Conservation (phyloP, 177 flowering plant genomes). For the Vitis hybrid region DNA sequence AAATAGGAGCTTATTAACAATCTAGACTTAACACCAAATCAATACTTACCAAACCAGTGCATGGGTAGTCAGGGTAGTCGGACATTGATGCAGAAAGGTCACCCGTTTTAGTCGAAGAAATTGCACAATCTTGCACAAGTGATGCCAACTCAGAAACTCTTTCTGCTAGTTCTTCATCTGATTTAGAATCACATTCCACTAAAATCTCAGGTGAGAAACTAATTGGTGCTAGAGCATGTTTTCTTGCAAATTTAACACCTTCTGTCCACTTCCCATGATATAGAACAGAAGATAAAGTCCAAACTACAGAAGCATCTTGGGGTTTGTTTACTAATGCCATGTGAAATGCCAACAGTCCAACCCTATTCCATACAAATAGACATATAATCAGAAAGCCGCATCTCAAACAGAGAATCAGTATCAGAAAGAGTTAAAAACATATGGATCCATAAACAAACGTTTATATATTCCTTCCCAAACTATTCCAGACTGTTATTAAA, state of each 20-base stretch:
- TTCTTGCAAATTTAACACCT: constrained; percentile 63
- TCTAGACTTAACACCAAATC: too few species aligned
- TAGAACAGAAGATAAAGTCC: constrained; percentile 65
- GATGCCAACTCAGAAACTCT: constrained; percentile 49
- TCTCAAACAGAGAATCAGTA: background rate
- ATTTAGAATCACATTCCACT: constrained; percentile 24
- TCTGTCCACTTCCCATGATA: constrained; percentile 65
- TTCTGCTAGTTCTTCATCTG: constrained; percentile 62
- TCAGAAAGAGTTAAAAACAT: background rate
- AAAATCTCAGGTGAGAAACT: constrained; percentile 61
- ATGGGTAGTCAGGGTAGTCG: constrained; percentile 32
- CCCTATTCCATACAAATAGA: constrained; percentile 42
- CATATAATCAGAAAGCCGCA: background rate
- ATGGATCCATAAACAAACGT: background rate
- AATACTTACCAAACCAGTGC: constrained; percentile 55
- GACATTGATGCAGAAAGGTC: constrained; percentile 36
- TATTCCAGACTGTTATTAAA: background rate
- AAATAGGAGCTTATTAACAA: background rate
- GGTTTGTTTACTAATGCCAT: constrained; percentile 65
- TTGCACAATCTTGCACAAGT: constrained; percentile 41
- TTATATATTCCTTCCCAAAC: background rate
- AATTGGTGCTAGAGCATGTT: constrained; percentile 29
- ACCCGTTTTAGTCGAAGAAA: constrained; percentile 32
- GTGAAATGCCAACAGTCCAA: constrained; percentile 82
- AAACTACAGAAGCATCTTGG: constrained; percentile 66